Evolutionary conservation across 2,329 filamentous ascomycete genomes (phyloP).

Genomic region (Paecilomyces fulvus): DNA sequence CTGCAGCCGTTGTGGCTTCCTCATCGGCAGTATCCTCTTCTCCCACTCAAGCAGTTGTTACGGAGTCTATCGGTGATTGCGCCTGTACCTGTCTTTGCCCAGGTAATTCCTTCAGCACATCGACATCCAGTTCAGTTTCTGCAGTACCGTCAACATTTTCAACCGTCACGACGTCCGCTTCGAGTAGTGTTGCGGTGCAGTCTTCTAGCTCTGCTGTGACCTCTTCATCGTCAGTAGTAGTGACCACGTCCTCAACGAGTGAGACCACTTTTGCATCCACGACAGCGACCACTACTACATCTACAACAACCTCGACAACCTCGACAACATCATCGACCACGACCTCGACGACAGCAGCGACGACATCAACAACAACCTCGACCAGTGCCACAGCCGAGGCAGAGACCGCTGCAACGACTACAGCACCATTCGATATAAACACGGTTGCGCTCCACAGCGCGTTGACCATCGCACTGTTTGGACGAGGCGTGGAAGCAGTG

Average conservation of each 20-base stretch:
- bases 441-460: constrained; percentile 1
- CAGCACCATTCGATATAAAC: constrained; percentile 4
- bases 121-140: background rate
- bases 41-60: background rate
- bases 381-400: background rate
- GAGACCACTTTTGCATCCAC: background rate
- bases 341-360: background rate
- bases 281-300: background rate
- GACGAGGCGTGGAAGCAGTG: background rate
- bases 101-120: background rate
- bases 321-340: background rate
- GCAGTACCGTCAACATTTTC: background rate
- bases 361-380: background rate
- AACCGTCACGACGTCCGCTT: background rate
- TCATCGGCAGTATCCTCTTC: background rate
- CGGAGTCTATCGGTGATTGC: background rate
- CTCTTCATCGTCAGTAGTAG: background rate
- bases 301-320: background rate
- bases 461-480: background rate
- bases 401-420: background rate
- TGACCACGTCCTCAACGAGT: background rate
- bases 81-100: background rate
- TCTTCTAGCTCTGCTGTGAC: background rate
- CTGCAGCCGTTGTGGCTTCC: background rate
- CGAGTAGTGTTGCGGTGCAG: background rate